Percentiles rank a stretch among this genome's conserved stretches.
phyloP scores from a whole-genome alignment of 768 basidiomycete species.

The Auriscalpium orientale region DNA sequence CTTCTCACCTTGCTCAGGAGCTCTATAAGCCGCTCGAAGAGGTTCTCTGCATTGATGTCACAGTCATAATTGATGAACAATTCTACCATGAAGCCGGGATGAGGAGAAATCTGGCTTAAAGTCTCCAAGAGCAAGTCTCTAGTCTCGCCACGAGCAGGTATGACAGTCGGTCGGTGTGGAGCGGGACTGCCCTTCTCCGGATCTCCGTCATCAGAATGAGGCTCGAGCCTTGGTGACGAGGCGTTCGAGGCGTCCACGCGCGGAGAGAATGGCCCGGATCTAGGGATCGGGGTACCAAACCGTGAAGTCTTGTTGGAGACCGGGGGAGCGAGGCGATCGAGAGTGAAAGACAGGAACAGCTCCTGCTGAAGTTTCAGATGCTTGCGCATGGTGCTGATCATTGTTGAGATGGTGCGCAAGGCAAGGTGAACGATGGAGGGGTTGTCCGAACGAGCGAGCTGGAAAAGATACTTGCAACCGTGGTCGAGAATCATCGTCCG shows the following conservation, averaged over 20 bases:
- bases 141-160: slow-evolving; percentile 77
- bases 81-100: slow-evolving; percentile 92
- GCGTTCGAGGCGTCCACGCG: slow-evolving; percentile 23
- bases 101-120: slow-evolving; percentile 69
- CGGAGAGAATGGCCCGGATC: slow-evolving; percentile 14
- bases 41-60: slow-evolving; percentile 92
- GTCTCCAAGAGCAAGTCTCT: slow-evolving; percentile 88
- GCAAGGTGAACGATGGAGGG: slow-evolving; percentile 69
- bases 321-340: slow-evolving; percentile 78
- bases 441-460: slow-evolving; percentile 89
- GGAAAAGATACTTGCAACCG: slow-evolving; percentile 95
- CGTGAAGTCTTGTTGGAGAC: slow-evolving; percentile 18
- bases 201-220: slow-evolving; percentile 32
- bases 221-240: slow-evolving; percentile 34
- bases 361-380: slow-evolving; percentile 93
- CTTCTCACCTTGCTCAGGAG: slow-evolving; percentile 73
- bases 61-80: slow-evolving; percentile 96
- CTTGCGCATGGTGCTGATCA: slow-evolving; percentile 80
- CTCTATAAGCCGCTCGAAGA: slow-evolving; percentile 83
- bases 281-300: slow-evolving; percentile 14
- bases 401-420: slow-evolving; percentile 78
- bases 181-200: slow-evolving; percentile 42
- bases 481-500: slow-evolving; percentile 73
- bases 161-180: slow-evolving; percentile 26
- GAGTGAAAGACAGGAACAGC: slow-evolving; percentile 87